Evolutionary conservation across 2,329 filamentous ascomycete genomes (phyloP).

Genomic region (Calonectria multiphialidica): DNA sequence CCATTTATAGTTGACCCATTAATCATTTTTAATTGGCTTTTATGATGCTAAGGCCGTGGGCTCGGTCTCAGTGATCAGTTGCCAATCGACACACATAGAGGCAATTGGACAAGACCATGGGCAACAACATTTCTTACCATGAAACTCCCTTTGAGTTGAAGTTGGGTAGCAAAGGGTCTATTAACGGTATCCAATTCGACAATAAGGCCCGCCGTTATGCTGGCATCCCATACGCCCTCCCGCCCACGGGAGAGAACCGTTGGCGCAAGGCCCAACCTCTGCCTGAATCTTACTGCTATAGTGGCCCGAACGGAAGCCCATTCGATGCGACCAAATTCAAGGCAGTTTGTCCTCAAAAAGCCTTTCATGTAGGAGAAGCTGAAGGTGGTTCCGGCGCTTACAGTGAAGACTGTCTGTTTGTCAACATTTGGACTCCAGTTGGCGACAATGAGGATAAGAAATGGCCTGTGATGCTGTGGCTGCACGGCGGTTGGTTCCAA

Average conservation of each 20-base stretch:
- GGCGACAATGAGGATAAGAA: slow-evolving; percentile 27
- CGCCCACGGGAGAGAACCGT: slow-evolving; percentile 50
- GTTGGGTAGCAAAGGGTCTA: slow-evolving; percentile 39
- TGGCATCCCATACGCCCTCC: slow-evolving; percentile 53
- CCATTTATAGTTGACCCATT: too few species aligned
- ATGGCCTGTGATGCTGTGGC: slow-evolving; percentile 49
- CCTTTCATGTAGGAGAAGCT: slow-evolving; percentile 43
- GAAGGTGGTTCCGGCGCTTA: slow-evolving; percentile 43
- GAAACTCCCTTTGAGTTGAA: slow-evolving; percentile 12
- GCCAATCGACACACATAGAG: too few species aligned
- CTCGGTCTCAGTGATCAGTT: neutral
- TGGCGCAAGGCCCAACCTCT: slow-evolving; percentile 54
- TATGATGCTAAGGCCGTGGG: neutral
- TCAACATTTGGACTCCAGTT: slow-evolving; percentile 61
- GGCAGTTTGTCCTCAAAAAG: slow-evolving; percentile 54
- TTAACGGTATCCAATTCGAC: slow-evolving; percentile 49
- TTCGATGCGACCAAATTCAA: slow-evolving; percentile 53
- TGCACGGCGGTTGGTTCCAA: slow-evolving; percentile 61
- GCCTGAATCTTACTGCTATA: slow-evolving; percentile 44
- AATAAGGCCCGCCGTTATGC: slow-evolving; percentile 48
- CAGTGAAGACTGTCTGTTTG: slow-evolving; percentile 58
- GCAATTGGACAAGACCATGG: neutral
- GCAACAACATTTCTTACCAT: slow-evolving; percentile 28
- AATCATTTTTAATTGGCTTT: rapidly evolving
- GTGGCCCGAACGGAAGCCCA: slow-evolving; percentile 37